These are phyloP conservation scores for Aureobasidium uvarum DNA, from an alignment of 2,329 filamentous ascomycete genomes.

Conservation along the genomic window DNA sequence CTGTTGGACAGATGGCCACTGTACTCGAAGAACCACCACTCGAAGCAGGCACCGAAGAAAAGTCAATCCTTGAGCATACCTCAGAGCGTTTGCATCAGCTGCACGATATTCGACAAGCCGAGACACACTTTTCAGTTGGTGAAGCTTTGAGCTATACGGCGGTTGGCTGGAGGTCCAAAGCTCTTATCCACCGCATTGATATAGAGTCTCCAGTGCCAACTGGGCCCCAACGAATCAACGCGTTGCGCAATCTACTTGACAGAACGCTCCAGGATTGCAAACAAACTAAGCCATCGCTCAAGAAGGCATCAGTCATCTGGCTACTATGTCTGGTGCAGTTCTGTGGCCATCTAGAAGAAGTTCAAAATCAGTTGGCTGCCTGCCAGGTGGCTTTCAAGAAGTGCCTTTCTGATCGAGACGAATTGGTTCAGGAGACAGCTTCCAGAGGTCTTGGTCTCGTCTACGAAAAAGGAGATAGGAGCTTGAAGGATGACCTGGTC, in stretches of 20 bases:
- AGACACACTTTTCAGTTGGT: constrained; percentile 86
- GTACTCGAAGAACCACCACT: constrained; percentile 52
- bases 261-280: constrained; percentile 76
- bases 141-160: constrained; percentile 79
- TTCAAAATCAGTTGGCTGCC: constrained; percentile 71
- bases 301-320: constrained; percentile 95
- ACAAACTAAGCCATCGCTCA: constrained; percentile 80
- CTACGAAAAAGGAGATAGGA: constrained; percentile 85
- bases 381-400: constrained; percentile 86
- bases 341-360: constrained; percentile 72
- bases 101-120: constrained; percentile 79
- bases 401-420: constrained; percentile 82
- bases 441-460: constrained; percentile 88
- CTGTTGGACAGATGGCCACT: constrained; percentile 73
- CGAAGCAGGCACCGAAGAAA: constrained; percentile 38
- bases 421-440: constrained; percentile 92
- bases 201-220: constrained; percentile 59
- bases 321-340: constrained; percentile 87
- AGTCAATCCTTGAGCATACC: constrained; percentile 54
- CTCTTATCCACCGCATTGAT: constrained; percentile 71
- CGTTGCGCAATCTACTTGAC: constrained; percentile 60
- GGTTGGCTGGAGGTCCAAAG: constrained; percentile 79
- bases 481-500: constrained; percentile 77
- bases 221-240: constrained; percentile 39
- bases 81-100: constrained; percentile 69